Conservation (phyloP, 139 green algal genomes). For the Volvox reticuliferus region DNA sequence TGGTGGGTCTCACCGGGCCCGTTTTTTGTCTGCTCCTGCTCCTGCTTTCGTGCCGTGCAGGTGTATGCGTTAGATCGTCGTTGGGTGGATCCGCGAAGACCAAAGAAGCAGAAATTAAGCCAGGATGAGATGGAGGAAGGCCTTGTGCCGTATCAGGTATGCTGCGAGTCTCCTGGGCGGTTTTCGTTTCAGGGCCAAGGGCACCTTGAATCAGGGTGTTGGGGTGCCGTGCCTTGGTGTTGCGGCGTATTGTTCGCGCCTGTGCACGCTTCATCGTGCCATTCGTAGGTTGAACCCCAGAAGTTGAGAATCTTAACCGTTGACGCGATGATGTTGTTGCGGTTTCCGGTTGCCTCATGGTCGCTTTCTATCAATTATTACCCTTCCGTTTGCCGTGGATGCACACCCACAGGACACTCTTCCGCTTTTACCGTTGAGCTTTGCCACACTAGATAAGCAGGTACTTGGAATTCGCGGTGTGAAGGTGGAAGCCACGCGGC, state of each 20-base stretch:
- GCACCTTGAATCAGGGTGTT: too few relatives aligned
- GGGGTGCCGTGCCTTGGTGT: too few relatives aligned
- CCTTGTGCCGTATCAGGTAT: conserved; percentile 87
- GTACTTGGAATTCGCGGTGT: conserved; percentile 63
- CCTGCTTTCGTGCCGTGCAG: conserved; percentile 61
- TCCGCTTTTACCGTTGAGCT: conserved; percentile 62
- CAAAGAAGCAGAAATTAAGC: conserved; percentile 74
- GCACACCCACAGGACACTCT: conserved; percentile 59
- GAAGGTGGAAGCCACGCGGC: conserved; percentile 66
- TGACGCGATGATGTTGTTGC: too few relatives aligned
- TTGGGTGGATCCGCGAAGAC: conserved; percentile 90
- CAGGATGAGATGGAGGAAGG: conserved; percentile 86
- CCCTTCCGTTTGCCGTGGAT: too few relatives aligned
- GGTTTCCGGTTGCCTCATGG: not conserved
- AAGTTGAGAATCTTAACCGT: too few relatives aligned
- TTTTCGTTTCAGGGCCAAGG: too few relatives aligned
- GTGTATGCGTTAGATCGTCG: conserved; percentile 92
- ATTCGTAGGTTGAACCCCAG: too few relatives aligned
- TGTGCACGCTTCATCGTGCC: too few relatives aligned
- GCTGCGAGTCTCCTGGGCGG: conserved; percentile 7
- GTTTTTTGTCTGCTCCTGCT: not conserved
- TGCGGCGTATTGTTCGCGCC: too few relatives aligned
- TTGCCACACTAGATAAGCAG: conserved; percentile 72
- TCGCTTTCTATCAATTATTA: not conserved
- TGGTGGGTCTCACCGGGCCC: not conserved